Evolutionary conservation across 2,329 filamentous ascomycete genomes (phyloP).

Genomic region (Hansfordia pulvinata): DNA sequence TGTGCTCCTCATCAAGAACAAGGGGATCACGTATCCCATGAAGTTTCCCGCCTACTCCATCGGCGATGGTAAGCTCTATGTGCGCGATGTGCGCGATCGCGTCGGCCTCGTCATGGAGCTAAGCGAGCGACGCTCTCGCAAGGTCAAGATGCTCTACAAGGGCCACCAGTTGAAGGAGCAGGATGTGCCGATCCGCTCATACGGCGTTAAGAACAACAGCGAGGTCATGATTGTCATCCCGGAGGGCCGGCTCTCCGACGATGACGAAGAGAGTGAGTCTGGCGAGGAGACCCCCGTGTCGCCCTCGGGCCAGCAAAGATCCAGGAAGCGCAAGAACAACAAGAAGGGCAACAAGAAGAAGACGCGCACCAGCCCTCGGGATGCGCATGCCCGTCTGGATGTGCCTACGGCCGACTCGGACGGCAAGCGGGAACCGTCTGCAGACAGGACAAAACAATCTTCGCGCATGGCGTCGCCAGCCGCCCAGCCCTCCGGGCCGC

Average conservation of each 20-base stretch:
- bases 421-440: constrained; percentile 19
- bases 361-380: constrained; percentile 25
- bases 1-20: constrained; percentile 55
- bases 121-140: constrained; percentile 31
- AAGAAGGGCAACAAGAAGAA: constrained; percentile 27
- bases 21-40: constrained; percentile 50
- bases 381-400: constrained; percentile 26
- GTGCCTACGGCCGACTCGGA: constrained; percentile 20
- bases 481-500: constrained; percentile 24
- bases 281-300: constrained; percentile 29
- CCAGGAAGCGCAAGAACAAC: constrained; percentile 25
- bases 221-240: constrained; percentile 47
- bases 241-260: constrained; percentile 28
- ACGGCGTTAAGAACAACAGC: constrained; percentile 47
- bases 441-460: too few relatives aligned
- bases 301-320: constrained; percentile 21
- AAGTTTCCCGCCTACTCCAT: constrained; percentile 68
- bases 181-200: constrained; percentile 38
- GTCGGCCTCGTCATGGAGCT: constrained; percentile 53
- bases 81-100: constrained; percentile 54
- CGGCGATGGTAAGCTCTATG: constrained; percentile 55
- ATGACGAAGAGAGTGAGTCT: constrained; percentile 23
- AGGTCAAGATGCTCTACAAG: constrained; percentile 61
- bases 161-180: constrained; percentile 57
- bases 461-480: constrained; percentile 23